A percentile compares a stretch with the other conserved stretches of the same genome.
These are phyloP conservation scores for Monilinia laxa DNA, from an alignment of 2,329 filamentous ascomycete genomes.

Conservation along the genomic window DNA sequence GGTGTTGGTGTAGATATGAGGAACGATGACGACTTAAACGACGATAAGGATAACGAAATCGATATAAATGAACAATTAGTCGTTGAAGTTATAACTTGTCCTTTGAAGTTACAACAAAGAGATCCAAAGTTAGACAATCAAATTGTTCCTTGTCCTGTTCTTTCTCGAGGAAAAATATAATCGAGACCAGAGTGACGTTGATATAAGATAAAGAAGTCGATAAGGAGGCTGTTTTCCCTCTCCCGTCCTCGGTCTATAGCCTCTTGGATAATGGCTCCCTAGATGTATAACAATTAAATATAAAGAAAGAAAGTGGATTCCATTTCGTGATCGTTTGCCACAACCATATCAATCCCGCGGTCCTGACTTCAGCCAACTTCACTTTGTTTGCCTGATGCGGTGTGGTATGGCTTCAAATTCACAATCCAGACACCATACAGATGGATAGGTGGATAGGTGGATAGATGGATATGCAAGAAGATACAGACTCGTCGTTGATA, in stretches of 20 bases:
- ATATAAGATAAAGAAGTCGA: neutral
- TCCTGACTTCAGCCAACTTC: neutral
- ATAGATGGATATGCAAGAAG: constrained; percentile 1
- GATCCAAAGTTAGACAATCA: neutral
- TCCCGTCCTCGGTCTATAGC: constrained; percentile 15
- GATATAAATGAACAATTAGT: constrained; percentile 30
- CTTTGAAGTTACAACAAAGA: constrained; percentile 36
- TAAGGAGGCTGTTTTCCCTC: neutral
- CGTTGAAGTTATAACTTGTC: constrained; percentile 14
- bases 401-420: neutral
- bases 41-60: constrained; percentile 26
- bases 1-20: neutral
- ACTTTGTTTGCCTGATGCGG: neutral
- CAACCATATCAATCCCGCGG: neutral
- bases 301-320: neutral
- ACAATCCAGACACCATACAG: neutral
- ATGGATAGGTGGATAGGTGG: too few species aligned
- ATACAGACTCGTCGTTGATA: constrained; percentile 1
- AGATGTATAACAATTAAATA: neutral
- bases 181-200: neutral
- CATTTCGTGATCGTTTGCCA: constrained; percentile 5
- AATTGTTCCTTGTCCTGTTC: neutral
- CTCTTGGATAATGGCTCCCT: neutral
- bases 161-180: too few species aligned
- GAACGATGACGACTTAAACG: constrained; percentile 6